Conservation (phyloP, 495 filamentous ascomycete species). For the Aspergillus indologenus region DNA sequence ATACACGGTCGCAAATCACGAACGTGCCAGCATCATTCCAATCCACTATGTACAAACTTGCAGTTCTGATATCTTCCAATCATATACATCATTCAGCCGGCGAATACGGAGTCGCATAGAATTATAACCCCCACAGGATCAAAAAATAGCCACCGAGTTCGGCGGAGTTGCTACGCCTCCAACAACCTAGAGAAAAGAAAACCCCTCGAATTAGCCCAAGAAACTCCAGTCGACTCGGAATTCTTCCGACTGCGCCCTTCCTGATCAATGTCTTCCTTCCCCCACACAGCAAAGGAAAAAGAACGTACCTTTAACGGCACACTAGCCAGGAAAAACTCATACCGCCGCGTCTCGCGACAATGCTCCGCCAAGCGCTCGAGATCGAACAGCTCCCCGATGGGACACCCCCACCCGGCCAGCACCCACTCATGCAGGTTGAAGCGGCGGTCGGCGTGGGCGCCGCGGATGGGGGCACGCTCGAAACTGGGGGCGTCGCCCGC, state of each 20-base stretch:
- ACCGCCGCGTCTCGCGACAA: slow-evolving; percentile 43
- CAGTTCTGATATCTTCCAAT: too few species aligned
- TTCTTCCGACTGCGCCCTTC: too few species aligned
- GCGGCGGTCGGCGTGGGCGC: slow-evolving; percentile 5
- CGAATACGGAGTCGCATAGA: too few species aligned
- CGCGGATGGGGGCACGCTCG: slow-evolving; percentile 29
- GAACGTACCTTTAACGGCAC: slow-evolving; percentile 50
- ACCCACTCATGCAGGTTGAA: slow-evolving; percentile 50
- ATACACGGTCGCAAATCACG: too few species aligned
- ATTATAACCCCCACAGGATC: too few species aligned
- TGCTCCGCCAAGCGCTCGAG: slow-evolving; percentile 45
- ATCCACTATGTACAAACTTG: too few species aligned
- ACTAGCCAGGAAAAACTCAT: slow-evolving; percentile 54
- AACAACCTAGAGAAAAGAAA: slow-evolving; percentile 27
- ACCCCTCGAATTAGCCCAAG: background rate
- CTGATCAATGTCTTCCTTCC: too few species aligned
- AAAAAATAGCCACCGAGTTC: slow-evolving; percentile 50
- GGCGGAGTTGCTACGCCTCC: slow-evolving; percentile 56
- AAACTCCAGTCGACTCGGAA: background rate
- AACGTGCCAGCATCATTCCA: too few species aligned
- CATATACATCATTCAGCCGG: too few species aligned
- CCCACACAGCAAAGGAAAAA: background rate
- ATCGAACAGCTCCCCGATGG: slow-evolving; percentile 60
- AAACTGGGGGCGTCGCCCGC: slow-evolving; percentile 49
- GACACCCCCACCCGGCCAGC: slow-evolving; percentile 53